phyloP scores from a whole-genome alignment of 192 early-diverging fungal species.

The Umbelopsis isabellina region DNA sequence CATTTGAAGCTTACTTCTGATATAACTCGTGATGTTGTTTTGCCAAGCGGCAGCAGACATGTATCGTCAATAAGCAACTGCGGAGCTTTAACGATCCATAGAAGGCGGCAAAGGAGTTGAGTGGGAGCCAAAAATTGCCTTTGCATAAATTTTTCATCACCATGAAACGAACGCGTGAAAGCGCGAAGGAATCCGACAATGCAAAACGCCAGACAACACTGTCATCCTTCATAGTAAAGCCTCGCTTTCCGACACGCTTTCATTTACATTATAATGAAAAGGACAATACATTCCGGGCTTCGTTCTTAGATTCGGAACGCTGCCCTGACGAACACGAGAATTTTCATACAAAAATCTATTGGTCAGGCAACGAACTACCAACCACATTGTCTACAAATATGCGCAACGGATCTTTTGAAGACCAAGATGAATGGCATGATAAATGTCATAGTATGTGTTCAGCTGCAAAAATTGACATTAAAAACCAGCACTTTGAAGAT shows the following conservation, averaged over 20 bases:
- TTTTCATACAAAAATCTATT: not conserved
- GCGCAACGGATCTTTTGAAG: slow-evolving; percentile 1
- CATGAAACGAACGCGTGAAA: slow-evolving; percentile 14
- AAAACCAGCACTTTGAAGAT: not conserved
- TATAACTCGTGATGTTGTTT: no score
- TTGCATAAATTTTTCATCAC: not conserved
- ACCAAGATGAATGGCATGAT: slow-evolving; percentile 10
- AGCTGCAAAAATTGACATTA: not conserved
- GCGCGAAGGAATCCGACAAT: not conserved
- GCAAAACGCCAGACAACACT: slow-evolving; percentile 4
- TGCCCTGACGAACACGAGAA: not conserved
- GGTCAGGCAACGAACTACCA: not conserved
- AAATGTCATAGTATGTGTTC: not conserved
- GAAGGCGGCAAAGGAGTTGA: no score
- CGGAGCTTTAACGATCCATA: no score
- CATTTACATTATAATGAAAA: not conserved
- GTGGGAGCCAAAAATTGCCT: no score
- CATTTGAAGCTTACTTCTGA: no score
- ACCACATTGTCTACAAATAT: not conserved
- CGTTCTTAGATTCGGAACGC: not conserved
- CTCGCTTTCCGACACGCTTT: not conserved
- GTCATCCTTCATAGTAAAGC: not conserved
- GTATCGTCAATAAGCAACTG: no score
- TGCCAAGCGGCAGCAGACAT: no score
- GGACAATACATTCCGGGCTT: not conserved